Base-by-base conservation (phyloP, 192 early-diverging fungal species). In the Entomortierella chlamydospora region DNA sequence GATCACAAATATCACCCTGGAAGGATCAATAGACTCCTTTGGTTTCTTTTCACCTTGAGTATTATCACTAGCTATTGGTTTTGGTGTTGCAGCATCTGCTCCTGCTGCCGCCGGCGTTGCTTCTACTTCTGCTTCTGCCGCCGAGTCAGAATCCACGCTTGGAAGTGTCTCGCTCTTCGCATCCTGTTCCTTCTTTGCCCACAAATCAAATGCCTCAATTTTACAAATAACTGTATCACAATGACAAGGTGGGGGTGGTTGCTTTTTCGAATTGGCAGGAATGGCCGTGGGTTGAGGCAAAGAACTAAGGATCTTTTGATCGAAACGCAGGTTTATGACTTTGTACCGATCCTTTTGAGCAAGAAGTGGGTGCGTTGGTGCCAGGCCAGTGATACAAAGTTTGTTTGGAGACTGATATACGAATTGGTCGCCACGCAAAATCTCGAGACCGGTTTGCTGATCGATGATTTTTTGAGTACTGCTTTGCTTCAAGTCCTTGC, bases 381-480 rank as follows among this genome's bases (percentile, higher is more conserved):
- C 76, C 17, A 79, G 30, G 7, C 76, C 76, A 13, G 42, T 70
- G 17, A 79, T 66, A 18, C 76, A 79, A 1, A 79, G 61, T 58
- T 79, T 79, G 63, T 79, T 79, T 62, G 76, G 76, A 45, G 76
- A 79, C 43, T 79, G 76, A 45, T 79, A 79, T 2, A 79, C 56
- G 51, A 30, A 79, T 55, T 79, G 76, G 22, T 79, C 76, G 0
- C 76, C 76, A 10, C 67, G 68, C 12, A 70, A 28, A 34, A 70
- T 52, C 37, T 70, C 61, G 3, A 70, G 57, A 0, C 67, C 61
- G n/a, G 76, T 79, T 33, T 66, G 28, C 7, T 49, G 57, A 34
- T 79, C 76, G 39, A 70, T 79, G 23, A 70, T 79, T 20, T 52
- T 73, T 49, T 55, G 13, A 23, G 29, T 28, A 17, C 22, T 45